phyloP scores from a whole-genome alignment of 306 rosid species.

The Vigna angularis region DNA sequence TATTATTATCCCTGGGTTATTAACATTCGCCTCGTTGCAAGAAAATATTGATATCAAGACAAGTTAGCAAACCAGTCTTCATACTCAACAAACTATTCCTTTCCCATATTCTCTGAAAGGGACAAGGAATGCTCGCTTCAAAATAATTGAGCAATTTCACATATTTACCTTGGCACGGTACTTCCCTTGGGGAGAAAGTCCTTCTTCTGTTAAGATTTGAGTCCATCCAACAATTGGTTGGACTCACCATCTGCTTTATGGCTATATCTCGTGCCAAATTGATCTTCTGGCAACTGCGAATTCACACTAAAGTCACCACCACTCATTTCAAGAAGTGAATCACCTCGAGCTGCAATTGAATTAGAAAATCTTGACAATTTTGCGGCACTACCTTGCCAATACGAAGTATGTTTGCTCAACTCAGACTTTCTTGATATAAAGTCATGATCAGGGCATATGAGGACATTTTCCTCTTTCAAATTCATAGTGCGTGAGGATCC shows the following conservation, averaged over 20 bases:
- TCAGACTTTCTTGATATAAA: constrained; percentile 48
- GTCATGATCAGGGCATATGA: constrained; percentile 34
- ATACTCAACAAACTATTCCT: constrained; percentile 35
- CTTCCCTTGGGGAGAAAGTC: constrained; percentile 55
- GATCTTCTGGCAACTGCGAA: constrained; percentile 67
- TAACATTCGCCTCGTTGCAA: constrained; percentile 8
- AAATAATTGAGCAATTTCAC: constrained; percentile 22
- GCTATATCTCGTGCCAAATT: constrained; percentile 48
- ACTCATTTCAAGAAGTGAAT: constrained; percentile 53
- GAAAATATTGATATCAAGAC: constrained; percentile 29
- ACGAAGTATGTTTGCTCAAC: constrained; percentile 59
- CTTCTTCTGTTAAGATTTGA: constrained; percentile 59
- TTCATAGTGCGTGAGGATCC: constrained; percentile 61
- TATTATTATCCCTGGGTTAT: not conserved
- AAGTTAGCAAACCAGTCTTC: constrained; percentile 8
- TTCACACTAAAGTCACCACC: constrained; percentile 53
- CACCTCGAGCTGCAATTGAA: constrained; percentile 64
- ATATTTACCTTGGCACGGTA: constrained; percentile 62
- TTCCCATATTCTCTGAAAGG: constrained; percentile 21
- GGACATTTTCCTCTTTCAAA: constrained; percentile 47
- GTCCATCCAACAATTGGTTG: constrained; percentile 56
- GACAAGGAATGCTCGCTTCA: not conserved
- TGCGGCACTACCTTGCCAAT: constrained; percentile 45
- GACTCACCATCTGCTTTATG: constrained; percentile 59
- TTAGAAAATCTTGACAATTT: constrained; percentile 69